These are phyloP conservation scores for Drechslerella stenobrocha DNA, from an alignment of 2,329 filamentous ascomycete species.

Conservation along the genomic window DNA sequence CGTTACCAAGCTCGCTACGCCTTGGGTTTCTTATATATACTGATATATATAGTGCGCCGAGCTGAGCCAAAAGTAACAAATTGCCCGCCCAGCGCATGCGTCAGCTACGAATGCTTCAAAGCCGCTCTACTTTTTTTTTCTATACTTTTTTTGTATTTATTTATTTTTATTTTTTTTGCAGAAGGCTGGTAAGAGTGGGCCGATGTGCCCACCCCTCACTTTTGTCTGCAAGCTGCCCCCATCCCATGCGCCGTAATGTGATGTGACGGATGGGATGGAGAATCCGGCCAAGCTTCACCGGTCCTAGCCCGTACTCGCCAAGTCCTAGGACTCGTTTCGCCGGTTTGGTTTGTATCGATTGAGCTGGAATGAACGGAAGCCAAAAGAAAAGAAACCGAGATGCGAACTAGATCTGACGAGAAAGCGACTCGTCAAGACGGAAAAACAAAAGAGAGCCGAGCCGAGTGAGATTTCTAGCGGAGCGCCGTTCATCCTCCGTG, in stretches of 20 bases:
- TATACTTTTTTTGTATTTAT: background rate
- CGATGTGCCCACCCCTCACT: constrained; percentile 1
- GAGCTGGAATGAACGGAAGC: constrained; percentile 1
- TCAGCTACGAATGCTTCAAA: constrained; percentile 25
- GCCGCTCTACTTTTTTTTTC: background rate
- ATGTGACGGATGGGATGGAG: constrained; percentile 32
- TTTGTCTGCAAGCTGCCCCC: constrained; percentile 9
- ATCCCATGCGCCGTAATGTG: constrained; percentile 42
- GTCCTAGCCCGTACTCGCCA: constrained; percentile 21
- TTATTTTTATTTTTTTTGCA: background rate
- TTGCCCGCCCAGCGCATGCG: constrained; percentile 28
- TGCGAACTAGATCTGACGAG: background rate
- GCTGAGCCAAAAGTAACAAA: background rate
- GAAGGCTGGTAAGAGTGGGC: constrained; percentile 11
- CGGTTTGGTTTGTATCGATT: constrained; percentile 16
- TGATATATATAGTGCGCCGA: constrained; percentile 27
- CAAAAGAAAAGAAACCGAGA: background rate
- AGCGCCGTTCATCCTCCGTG: background rate
- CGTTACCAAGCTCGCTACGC: constrained; percentile 14
- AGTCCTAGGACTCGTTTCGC: constrained; percentile 11
- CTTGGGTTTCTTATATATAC: constrained; percentile 37
- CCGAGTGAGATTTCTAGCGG: background rate
- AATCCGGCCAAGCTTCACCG: constrained; percentile 37
- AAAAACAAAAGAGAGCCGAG: background rate
- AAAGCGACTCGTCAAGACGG: background rate